These are phyloP conservation scores for Thraustochytrium striatum DNA, from an alignment of 352 stramenopile species.

Conservation along the genomic window DNA sequence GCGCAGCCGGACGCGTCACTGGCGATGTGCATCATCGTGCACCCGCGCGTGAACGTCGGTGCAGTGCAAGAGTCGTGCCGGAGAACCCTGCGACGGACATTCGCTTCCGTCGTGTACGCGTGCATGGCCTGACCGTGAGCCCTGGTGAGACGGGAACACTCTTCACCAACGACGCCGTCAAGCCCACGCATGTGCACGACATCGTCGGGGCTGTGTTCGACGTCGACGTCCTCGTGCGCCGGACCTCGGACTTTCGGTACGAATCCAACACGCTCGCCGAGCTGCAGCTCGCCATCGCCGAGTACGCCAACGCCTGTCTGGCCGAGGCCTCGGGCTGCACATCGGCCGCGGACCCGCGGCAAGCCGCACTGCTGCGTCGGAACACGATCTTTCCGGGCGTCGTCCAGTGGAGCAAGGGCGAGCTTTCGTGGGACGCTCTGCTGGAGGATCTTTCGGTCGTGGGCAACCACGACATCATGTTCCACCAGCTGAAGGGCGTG, in stretches of 20 bases:
- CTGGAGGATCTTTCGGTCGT: neutral
- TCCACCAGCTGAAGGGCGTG: constrained; percentile 26
- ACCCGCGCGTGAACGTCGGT: constrained; percentile 3
- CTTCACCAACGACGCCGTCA: neutral
- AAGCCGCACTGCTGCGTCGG: neutral
- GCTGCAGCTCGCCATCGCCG: constrained; percentile 16
- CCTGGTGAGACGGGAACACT: neutral
- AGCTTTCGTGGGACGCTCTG: neutral
- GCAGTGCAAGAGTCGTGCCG: neutral
- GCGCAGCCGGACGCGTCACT: constrained; percentile 5
- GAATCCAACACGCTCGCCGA: neutral
- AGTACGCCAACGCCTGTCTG: neutral
- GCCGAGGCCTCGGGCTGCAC: neutral
- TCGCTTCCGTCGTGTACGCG: neutral
- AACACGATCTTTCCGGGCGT: neutral
- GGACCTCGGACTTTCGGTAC: neutral
- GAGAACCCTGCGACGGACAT: neutral
- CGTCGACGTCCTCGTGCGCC: neutral
- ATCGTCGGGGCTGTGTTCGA: constrained; percentile 36
- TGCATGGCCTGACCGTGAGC: neutral
- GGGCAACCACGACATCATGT: constrained; percentile 29
- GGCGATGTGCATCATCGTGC: constrained; percentile 2
- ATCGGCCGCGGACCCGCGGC: neutral
- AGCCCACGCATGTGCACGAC: neutral
- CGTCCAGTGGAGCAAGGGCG: neutral